Base-by-base conservation (phyloP, 768 basidiomycete genomes). In the Termitomyces sp. region DNA sequence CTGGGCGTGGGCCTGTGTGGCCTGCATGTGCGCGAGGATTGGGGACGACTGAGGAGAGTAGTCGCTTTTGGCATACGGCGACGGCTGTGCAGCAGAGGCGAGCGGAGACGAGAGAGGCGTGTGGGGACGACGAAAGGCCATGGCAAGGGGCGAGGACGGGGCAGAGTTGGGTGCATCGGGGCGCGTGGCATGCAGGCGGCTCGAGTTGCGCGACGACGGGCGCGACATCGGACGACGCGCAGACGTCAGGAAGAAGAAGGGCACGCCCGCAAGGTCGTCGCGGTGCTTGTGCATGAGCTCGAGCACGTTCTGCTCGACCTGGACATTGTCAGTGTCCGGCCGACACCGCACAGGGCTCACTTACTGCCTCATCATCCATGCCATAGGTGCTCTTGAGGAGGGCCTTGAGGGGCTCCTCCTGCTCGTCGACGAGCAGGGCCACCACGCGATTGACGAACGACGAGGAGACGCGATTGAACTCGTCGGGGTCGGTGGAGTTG, bases 211-310 rank as follows among this genome's bases (percentile, higher is more conserved):
- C 51, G 91, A 93, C 40, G 90, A 91, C 16, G 91, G 90, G 11
- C 91, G 85, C 12, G 91, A 92, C 55, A 89, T 82, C 35, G 91
- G 91, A 20, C 91, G 85, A 62, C 88, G 82, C 36, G 87, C 90
- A 22, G 90, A 89, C 5, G 90, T 93, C 53, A 94, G 78, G 75
- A 89, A 91, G 59, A 92, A 77, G 71, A 94, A 94, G 0, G 91
- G 91, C 7, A 92, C 88, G 20, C 90, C 89, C 13, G 88, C 86
- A 44, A 89, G 77, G 77, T 92, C 89, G 81, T 96, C 94, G 63
- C 86, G 82, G 73, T 95, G 92, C 75, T 91, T 90, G 76, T 98
- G 96, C 96, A 98, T 97, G 63, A 97, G 83, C 70, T 96, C 94
- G 20, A 98, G 79, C 61, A 95, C 92, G 70, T 88, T 85, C 67